Percentiles rank a stretch among this genome's conserved stretches.
These are phyloP conservation scores for Penicillium fuscoglaucum DNA, from an alignment of 2,329 filamentous ascomycete species.

Conservation along the genomic window DNA sequence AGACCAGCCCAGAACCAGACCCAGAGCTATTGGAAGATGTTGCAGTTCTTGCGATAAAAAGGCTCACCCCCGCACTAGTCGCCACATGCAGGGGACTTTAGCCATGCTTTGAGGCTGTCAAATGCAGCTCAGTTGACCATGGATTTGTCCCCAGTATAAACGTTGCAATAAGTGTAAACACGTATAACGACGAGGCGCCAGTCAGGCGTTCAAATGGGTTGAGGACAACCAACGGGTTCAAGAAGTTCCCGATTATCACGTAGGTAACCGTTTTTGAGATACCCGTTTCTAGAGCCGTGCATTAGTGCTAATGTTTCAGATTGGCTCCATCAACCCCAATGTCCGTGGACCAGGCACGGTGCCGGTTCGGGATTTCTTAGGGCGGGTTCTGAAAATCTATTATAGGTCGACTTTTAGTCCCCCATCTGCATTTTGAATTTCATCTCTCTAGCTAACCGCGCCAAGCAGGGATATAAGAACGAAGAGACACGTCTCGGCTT, in stretches of 20 bases:
- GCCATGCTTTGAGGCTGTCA: background rate
- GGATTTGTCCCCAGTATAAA: background rate
- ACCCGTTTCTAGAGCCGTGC: conserved; percentile 13
- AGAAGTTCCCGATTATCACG: background rate
- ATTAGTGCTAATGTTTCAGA: conserved; percentile 13
- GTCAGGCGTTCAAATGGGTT: background rate
- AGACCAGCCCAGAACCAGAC: background rate
- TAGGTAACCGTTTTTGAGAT: background rate
- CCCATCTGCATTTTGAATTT: background rate
- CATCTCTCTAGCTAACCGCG: background rate
- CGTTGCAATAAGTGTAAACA: background rate
- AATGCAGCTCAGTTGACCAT: background rate
- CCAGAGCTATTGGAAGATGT: background rate
- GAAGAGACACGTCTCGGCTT: background rate
- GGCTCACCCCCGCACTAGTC: conserved; percentile 3
- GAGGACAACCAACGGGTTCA: background rate
- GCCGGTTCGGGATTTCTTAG: conserved; percentile 1
- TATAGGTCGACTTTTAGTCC: background rate
- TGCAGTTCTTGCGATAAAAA: background rate
- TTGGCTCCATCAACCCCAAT: conserved; percentile 5
- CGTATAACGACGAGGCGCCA: background rate
- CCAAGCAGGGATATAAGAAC: background rate
- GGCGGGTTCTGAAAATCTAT: background rate
- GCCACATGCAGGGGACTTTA: background rate
- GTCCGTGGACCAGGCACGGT: conserved; percentile 1